Evolutionary conservation across 2,329 filamentous ascomycete species (phyloP).

Genomic region (Fusarium illudens): DNA sequence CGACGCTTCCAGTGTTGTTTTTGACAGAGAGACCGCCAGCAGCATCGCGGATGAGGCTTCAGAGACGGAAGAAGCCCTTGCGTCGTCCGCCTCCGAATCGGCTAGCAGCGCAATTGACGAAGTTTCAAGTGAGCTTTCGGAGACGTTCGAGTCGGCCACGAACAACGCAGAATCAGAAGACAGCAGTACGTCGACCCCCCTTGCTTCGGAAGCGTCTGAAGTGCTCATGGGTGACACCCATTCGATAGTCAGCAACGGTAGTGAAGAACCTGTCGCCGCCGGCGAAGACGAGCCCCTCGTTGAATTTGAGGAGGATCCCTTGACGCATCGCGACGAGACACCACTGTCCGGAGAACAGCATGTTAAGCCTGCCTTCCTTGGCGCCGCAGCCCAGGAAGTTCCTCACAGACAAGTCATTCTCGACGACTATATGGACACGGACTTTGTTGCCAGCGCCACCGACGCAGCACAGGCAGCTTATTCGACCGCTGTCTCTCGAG

Average conservation of each 20-base stretch:
- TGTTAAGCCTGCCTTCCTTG: conserved; percentile 59
- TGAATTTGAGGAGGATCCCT: conserved; percentile 39
- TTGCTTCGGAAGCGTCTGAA: conserved; percentile 42
- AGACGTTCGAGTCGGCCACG: conserved; percentile 32
- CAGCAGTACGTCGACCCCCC: conserved; percentile 31
- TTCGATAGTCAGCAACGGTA: conserved; percentile 39
- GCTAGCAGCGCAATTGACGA: conserved; percentile 29
- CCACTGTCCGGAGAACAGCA: conserved; percentile 41
- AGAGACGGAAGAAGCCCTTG: conserved; percentile 21
- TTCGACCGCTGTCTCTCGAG: conserved; percentile 69
- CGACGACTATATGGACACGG: conserved; percentile 55
- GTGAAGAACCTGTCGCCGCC: conserved; percentile 38
- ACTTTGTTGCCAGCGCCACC: conserved; percentile 49
- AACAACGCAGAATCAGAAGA: conserved; percentile 29
- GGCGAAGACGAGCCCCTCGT: conserved; percentile 42
- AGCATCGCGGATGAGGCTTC: conserved; percentile 28
- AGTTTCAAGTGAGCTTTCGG: conserved; percentile 31
- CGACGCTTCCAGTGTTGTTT: conserved; percentile 26
- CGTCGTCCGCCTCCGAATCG: conserved; percentile 36
- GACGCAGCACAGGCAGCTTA: conserved; percentile 66
- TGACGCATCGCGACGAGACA: conserved; percentile 36
- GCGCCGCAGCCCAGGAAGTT: conserved; percentile 60
- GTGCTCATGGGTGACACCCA: conserved; percentile 36
- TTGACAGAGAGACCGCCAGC: conserved; percentile 20
- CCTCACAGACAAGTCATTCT: conserved; percentile 59